A percentile compares a stretch with the other conserved stretches of the same genome.
These are phyloP conservation scores for Trichoderma pleuroti DNA, from an alignment of 2,329 filamentous ascomycete species.

Conservation along the genomic window DNA sequence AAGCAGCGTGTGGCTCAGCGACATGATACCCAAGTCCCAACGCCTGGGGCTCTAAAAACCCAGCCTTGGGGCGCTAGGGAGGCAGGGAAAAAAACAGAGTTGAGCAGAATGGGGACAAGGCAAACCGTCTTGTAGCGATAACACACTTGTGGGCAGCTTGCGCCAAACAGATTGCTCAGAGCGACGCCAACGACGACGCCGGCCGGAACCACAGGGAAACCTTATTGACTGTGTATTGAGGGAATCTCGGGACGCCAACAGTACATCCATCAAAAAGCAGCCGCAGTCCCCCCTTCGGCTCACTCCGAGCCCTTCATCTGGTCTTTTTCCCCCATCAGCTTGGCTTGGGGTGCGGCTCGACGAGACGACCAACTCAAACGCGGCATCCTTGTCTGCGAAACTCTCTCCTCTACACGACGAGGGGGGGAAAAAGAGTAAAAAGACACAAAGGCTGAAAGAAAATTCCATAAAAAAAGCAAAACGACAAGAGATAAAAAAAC, in stretches of 20 bases:
- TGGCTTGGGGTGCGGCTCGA: background rate
- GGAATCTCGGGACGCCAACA: background rate
- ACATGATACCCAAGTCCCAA: slow-evolving; percentile 14
- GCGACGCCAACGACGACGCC: slow-evolving; percentile 16
- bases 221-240: slow-evolving; percentile 16
- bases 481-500: background rate
- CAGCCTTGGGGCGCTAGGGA: slow-evolving; percentile 19
- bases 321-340: background rate
- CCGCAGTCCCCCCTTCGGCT: background rate
- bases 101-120: background rate
- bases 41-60: slow-evolving; percentile 13
- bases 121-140: background rate
- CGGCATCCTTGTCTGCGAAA: background rate
- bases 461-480: background rate
- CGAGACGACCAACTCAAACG: background rate
- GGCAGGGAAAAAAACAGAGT: background rate
- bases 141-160: slow-evolving; percentile 2
- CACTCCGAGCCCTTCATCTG: background rate
- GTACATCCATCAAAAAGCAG: background rate
- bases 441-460: background rate
- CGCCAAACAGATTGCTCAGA: slow-evolving; percentile 9
- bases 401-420: background rate
- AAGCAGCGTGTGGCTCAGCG: slow-evolving; percentile 11
- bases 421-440: background rate
- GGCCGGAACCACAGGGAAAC: slow-evolving; percentile 9